These are phyloP conservation scores for Brettanomyces bruxellensis DNA, from an alignment of 805 yeast species.

Conservation along the genomic window DNA sequence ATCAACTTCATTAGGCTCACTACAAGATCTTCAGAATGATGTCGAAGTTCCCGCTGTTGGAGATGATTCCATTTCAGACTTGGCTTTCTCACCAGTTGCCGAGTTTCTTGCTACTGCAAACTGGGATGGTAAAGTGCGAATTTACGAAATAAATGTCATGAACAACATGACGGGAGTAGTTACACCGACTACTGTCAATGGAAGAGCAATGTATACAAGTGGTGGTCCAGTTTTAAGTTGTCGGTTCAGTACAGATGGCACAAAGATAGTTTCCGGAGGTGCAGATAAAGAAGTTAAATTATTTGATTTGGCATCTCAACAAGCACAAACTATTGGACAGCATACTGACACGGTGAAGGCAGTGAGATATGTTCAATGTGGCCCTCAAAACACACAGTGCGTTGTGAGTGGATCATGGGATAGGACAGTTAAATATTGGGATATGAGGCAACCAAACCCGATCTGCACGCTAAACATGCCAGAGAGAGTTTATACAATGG, in stretches of 20 bases:
- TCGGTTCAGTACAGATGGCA: conserved; percentile 81
- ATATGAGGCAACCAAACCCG: conserved; percentile 76
- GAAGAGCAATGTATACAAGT: conserved; percentile 84
- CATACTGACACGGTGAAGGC: conserved; percentile 76
- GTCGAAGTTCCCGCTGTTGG: conserved; percentile 69
- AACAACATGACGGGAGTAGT: not conserved
- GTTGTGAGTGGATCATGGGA: conserved; percentile 96
- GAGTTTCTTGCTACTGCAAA: conserved; percentile 76
- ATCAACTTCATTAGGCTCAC: conserved; percentile 34
- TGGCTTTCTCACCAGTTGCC: conserved; percentile 80
- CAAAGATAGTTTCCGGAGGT: conserved; percentile 82
- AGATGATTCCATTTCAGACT: conserved; percentile 81
- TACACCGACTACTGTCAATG: conserved; percentile 64
- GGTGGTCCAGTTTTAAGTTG: conserved; percentile 79
- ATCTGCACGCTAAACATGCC: conserved; percentile 76
- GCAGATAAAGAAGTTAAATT: conserved; percentile 81
- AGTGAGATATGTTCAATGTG: conserved; percentile 74
- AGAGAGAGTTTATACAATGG: conserved; percentile 88
- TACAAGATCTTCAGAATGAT: conserved; percentile 62
- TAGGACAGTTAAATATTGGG: conserved; percentile 92
- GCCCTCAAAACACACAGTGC: conserved; percentile 73
- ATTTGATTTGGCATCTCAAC: conserved; percentile 77
- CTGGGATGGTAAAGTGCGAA: conserved; percentile 93
- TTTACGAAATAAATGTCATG: conserved; percentile 61
- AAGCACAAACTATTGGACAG: conserved; percentile 72